These are phyloP conservation scores for Actinomortierella ambigua DNA, from an alignment of 371 early-diverging fungal genomes.

Conservation along the genomic window DNA sequence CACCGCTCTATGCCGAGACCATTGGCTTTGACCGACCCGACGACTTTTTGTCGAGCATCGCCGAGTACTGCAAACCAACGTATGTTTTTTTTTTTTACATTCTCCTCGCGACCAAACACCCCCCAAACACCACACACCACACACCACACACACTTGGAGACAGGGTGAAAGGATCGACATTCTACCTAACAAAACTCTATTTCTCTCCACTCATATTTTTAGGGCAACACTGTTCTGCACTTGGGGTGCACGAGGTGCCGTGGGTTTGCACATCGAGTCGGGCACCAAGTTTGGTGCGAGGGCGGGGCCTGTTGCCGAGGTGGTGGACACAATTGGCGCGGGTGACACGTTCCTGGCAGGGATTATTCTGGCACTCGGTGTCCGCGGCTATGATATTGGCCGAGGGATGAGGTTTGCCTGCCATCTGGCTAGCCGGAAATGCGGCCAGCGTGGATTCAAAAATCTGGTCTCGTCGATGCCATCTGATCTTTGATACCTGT, in stretches of 20 bases:
- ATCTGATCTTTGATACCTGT: not conserved
- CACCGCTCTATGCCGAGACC: conserved; percentile 66
- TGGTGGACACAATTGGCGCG: conserved; percentile 69
- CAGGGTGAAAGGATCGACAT: too few species aligned
- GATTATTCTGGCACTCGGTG: conserved; percentile 53
- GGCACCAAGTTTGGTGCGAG: conserved; percentile 48
- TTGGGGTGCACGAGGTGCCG: conserved; percentile 64
- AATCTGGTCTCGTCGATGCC: conserved; percentile 35
- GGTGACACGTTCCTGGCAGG: conserved; percentile 78
- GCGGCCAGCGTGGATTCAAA: conserved; percentile 65
- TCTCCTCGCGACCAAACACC: not conserved
- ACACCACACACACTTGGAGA: too few species aligned
- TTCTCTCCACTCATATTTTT: not conserved
- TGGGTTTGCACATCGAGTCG: conserved; percentile 48
- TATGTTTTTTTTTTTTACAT: conserved; percentile 25
- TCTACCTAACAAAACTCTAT: too few species aligned
- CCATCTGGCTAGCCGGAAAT: conserved; percentile 64
- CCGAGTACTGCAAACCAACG: conserved; percentile 52
- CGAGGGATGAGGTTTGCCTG: conserved; percentile 54
- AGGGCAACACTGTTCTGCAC: conserved; percentile 62
- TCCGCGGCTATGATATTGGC: conserved; percentile 26
- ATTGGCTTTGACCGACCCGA: conserved; percentile 53
- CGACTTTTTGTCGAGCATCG: conserved; percentile 51
- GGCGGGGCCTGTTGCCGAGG: conserved; percentile 47
- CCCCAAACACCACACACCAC: too few species aligned